These are phyloP conservation scores for Kuraishia molischiana DNA, from an alignment of 805 yeast genomes.

Conservation along the genomic window DNA sequence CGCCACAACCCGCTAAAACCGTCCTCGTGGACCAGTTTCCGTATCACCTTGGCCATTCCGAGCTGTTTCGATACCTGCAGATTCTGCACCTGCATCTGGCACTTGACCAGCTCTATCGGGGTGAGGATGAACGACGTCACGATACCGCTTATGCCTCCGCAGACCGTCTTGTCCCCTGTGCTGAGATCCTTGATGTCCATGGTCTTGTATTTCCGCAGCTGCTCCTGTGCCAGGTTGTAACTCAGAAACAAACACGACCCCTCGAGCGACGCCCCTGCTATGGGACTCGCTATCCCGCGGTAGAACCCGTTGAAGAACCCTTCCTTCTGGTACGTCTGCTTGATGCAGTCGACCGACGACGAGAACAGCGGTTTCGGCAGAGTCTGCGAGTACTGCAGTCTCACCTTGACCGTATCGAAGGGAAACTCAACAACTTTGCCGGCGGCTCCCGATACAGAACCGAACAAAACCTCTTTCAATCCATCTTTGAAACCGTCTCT, in stretches of 20 bases:
- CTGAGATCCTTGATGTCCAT: conserved; percentile 11
- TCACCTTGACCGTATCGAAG: conserved; percentile 85
- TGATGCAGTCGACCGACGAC: conserved; percentile 60
- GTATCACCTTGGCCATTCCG: conserved; percentile 26
- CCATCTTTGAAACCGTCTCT: conserved; percentile 1
- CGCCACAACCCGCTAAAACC: conserved; percentile 78
- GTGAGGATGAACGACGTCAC: conserved; percentile 77
- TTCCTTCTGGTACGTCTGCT: conserved; percentile 51
- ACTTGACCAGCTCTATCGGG: conserved; percentile 87
- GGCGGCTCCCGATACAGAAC: conserved; percentile 54
- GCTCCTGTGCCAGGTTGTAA: conserved; percentile 38
- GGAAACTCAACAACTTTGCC: conserved; percentile 89
- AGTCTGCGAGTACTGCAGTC: conserved; percentile 69
- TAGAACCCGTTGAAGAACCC: conserved; percentile 69
- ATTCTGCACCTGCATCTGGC: conserved; percentile 70
- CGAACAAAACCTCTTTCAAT: conserved; percentile 1
- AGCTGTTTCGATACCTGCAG: conserved; percentile 19
- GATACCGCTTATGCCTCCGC: conserved; percentile 81
- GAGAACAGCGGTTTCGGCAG: conserved; percentile 34
- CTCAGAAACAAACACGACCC: conserved; percentile 70
- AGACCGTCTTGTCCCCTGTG: conserved; percentile 27
- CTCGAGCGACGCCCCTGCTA: conserved; percentile 86
- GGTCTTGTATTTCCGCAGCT: conserved; percentile 16
- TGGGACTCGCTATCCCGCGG: conserved; percentile 71
- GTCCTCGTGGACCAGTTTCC: conserved; percentile 26